These are phyloP conservation scores for Aspergillus hortae DNA, from an alignment of 2,329 filamentous ascomycete genomes.

Conservation along the genomic window DNA sequence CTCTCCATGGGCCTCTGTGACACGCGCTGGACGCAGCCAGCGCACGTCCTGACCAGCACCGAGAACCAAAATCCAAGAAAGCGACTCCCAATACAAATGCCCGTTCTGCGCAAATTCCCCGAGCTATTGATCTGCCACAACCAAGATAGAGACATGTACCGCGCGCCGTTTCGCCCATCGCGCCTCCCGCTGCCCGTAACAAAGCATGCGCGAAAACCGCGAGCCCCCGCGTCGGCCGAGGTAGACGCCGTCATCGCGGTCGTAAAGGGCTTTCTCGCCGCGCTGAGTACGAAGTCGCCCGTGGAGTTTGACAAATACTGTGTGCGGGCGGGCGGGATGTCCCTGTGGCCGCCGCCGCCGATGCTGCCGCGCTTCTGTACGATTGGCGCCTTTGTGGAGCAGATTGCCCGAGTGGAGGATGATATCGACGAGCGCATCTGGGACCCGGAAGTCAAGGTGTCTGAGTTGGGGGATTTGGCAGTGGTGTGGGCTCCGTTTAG, in stretches of 20 bases:
- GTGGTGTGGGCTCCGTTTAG: constrained; percentile 35
- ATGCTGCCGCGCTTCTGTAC: constrained; percentile 32
- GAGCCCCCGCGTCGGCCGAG: constrained; percentile 5
- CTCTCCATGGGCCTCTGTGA: too few relatives aligned
- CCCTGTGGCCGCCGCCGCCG: constrained; percentile 29
- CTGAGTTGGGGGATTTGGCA: constrained; percentile 27
- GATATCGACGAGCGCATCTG: constrained; percentile 34
- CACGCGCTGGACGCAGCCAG: too few relatives aligned
- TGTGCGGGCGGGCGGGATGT: constrained; percentile 32
- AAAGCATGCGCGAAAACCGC: too few relatives aligned
- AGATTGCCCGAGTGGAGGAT: constrained; percentile 24
- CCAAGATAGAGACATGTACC: too few relatives aligned
- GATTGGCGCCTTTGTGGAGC: constrained; percentile 33
- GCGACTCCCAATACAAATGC: too few relatives aligned
- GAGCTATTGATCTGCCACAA: too few relatives aligned
- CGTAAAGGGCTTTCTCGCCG: constrained; percentile 27
- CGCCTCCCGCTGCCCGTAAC: too few relatives aligned
- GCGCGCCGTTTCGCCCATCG: too few relatives aligned
- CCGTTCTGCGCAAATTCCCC: too few relatives aligned
- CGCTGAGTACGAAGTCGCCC: constrained; percentile 28
- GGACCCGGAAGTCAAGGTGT: constrained; percentile 32
- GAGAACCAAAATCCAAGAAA: too few relatives aligned
- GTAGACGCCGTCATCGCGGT: constrained; percentile 24
- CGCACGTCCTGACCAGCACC: too few relatives aligned
- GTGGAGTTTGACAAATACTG: constrained; percentile 33